These are phyloP conservation scores for Sporothrix variecibatus DNA, from an alignment of 2,329 filamentous ascomycete genomes.

Conservation along the genomic window DNA sequence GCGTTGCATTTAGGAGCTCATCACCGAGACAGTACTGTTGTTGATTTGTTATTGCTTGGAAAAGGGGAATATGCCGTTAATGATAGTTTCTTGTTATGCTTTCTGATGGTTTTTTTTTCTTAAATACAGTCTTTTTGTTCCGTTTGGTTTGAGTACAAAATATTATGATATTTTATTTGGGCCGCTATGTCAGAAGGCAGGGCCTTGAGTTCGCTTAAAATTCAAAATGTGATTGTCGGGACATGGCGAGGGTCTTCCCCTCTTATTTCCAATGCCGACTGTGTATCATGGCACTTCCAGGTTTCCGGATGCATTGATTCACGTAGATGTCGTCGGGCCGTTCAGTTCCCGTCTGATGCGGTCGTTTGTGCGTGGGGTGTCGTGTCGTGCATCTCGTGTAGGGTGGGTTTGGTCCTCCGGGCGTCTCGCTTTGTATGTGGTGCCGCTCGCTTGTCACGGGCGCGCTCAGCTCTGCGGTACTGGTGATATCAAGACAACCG, in stretches of 20 bases:
- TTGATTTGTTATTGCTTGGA: background rate
- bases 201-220: background rate
- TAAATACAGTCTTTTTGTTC: background rate
- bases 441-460: background rate
- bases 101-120: background rate
- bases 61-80: background rate
- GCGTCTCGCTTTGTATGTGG: background rate
- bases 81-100: background rate
- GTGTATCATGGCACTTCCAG: background rate
- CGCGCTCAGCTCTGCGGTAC: constrained; percentile 30
- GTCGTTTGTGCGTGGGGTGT: background rate
- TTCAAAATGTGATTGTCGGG: background rate
- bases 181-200: background rate
- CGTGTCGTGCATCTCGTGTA: background rate
- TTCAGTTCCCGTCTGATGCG: too few relatives aligned
- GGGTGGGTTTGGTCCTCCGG: background rate
- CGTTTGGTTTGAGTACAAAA: background rate
- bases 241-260: background rate
- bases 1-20: constrained; percentile 18
- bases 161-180: background rate
- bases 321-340: background rate
- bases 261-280: background rate
- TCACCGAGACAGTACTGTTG: constrained; percentile 22
- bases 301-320: background rate
- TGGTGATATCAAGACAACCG: constrained; percentile 37